Conservation (phyloP, 192 early-diverging fungal species). For the Helicostylum pulchrum region DNA sequence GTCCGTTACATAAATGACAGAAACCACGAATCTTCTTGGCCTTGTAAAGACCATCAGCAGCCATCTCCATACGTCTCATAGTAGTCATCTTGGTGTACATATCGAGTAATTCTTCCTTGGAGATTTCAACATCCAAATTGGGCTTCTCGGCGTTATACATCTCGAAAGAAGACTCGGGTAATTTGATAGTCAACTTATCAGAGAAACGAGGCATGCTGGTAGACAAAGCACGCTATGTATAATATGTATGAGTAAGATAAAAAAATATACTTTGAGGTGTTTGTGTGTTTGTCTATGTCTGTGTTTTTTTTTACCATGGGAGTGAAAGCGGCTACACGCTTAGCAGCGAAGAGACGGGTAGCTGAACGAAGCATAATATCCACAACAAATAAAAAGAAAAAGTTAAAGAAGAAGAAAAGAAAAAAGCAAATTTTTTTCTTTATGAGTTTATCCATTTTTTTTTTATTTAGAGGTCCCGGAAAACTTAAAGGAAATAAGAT, state of each 20-base stretch:
- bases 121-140: constrained; percentile 55
- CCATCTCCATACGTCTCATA: constrained; percentile 92
- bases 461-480: constrained; percentile 7
- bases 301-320: constrained; percentile 6
- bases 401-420: constrained; percentile 13
- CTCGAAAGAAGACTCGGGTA: constrained; percentile 73
- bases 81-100: constrained; percentile 87
- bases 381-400: constrained; percentile 13
- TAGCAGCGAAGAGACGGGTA: constrained; percentile 33
- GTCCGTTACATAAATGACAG: constrained; percentile 97
- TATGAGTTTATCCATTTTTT: too few relatives aligned
- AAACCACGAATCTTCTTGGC: constrained; percentile 95
- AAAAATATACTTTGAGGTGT: neutral
- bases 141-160: constrained; percentile 81
- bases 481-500: neutral
- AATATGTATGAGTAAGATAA: neutral
- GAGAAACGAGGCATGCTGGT: constrained; percentile 28
- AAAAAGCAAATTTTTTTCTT: neutral
- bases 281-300: neutral
- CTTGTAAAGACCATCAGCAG: constrained; percentile 94
- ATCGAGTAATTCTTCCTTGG: constrained; percentile 69
- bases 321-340: constrained; percentile 16
- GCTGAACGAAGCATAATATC: constrained; percentile 36
- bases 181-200: constrained; percentile 61
- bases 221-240: constrained; percentile 37